Evolutionary conservation across 1,284 basidiomycete genomes (phyloP).

Genomic region (Puccinia horiana): DNA sequence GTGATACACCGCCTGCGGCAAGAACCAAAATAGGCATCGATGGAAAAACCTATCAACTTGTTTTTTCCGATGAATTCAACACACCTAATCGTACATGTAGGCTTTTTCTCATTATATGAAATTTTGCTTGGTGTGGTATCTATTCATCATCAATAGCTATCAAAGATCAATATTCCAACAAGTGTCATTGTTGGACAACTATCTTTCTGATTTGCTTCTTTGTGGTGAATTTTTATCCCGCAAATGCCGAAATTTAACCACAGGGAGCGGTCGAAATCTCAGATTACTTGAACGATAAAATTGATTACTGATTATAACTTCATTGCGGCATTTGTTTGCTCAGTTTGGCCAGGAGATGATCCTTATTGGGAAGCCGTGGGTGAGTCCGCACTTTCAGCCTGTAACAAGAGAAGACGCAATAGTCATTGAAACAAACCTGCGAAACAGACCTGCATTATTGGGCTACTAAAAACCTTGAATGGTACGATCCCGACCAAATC

Average conservation of each 20-base stretch:
- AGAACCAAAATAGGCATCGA: constrained; percentile 54
- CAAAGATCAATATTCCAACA: not conserved
- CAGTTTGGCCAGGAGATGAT: constrained; percentile 66
- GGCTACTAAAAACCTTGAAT: constrained; percentile 68
- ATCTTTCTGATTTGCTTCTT: not conserved
- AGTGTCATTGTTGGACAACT: not conserved
- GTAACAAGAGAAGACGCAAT: constrained; percentile 48
- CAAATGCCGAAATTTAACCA: not conserved
- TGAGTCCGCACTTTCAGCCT: constrained; percentile 25
- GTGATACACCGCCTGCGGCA: constrained; percentile 66
- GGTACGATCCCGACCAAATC: constrained; percentile 77
- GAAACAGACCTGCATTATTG: constrained; percentile 77
- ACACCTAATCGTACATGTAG: constrained; percentile 69
- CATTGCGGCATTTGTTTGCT: not conserved
- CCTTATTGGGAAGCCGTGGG: constrained; percentile 62
- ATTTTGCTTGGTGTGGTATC: not conserved
- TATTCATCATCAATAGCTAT: not conserved
- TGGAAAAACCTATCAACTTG: constrained; percentile 61
- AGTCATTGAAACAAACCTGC: constrained; percentile 55
- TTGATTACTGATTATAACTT: not conserved
- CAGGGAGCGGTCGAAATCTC: not conserved
- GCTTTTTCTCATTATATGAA: not conserved
- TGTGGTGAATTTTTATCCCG: not conserved
- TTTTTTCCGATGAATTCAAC: constrained; percentile 87
- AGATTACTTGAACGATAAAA: not conserved